Base-by-base conservation (phyloP, 225 moss, liverwort and hornwort species). In the Takakia lepidozioides region DNA sequence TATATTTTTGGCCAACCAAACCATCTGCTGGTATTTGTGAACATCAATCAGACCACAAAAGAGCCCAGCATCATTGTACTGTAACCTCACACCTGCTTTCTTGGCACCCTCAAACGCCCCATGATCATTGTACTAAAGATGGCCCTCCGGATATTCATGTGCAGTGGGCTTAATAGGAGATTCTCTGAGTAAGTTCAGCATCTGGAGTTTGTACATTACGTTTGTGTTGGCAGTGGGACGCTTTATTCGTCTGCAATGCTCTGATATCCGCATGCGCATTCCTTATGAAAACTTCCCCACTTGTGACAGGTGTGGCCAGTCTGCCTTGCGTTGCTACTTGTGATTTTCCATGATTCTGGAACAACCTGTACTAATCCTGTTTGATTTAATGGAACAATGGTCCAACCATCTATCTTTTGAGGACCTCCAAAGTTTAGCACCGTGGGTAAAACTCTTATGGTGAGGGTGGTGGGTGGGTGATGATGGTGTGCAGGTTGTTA, bases 151-250 rank as follows among this genome's bases (percentile, higher is more conserved):
- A n/a, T 57, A 5, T 53, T 56, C 8, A 16, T 64, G 32, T 68
- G 60, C 83, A 86, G 86, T 10, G 40, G 93, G 93, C 16, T 76
- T 95, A 19, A 55, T 95, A 61, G 86, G 86, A 7, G 93, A 95
- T 63, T 84, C 93, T 22, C 68, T 95, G 38, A 89, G 82, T 68
- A 84, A 76, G 55, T 95, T 95, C 65, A 95, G 84, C 61, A 95
- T 89, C 50, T 95, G 89, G 89, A 89, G 93, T 70, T 58, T 95
- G 73, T 95, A 95, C 60, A 56, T 95, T 63, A 89, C 93, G 22
- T 95, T 95, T 58, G 93, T 95, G 51, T 76, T 89, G 59, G 86
- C 93, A 25, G 72, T 95, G 29, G 86, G 93, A n/a, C 86, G 93
- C 65, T 86, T 95, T 45, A 95, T 95, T 58, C 81, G 89, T 28